Percentiles rank a stretch among this genome's conserved stretches.
phyloP scores from a whole-genome alignment of 2,329 filamentous ascomycete species.

The Phialocephala subalpina region DNA sequence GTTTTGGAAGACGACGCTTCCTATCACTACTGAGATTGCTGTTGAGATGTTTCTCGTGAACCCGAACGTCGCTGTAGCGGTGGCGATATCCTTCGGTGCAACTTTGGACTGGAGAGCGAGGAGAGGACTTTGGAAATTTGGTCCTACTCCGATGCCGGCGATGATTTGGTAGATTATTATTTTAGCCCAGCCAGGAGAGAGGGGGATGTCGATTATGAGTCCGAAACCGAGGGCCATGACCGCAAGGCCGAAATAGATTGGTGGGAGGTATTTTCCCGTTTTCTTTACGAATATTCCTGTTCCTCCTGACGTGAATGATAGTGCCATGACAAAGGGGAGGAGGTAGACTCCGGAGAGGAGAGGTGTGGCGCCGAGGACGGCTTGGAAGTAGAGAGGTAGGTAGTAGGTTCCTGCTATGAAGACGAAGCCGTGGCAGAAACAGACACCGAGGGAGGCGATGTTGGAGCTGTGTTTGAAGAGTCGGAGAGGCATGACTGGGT shows the following conservation, averaged over 20 bases:
- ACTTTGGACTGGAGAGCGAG: slow-evolving; percentile 73
- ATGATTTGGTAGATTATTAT: slow-evolving; percentile 69
- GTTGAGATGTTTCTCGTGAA: slow-evolving; percentile 64
- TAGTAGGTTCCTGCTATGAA: slow-evolving; percentile 36
- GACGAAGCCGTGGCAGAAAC: slow-evolving; percentile 74
- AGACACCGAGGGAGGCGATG: slow-evolving; percentile 69
- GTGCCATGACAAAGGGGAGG: slow-evolving; percentile 72
- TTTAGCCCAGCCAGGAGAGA: slow-evolving; percentile 61
- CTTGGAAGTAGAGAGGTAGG: slow-evolving; percentile 78
- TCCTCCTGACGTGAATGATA: slow-evolving; percentile 68
- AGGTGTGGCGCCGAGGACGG: slow-evolving; percentile 50
- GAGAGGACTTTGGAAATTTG: slow-evolving; percentile 74
- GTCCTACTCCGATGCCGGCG: slow-evolving; percentile 69
- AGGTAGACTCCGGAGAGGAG: slow-evolving; percentile 81
- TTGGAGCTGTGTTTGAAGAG: slow-evolving; percentile 75
- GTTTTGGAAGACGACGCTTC: slow-evolving; percentile 60
- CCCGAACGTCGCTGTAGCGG: slow-evolving; percentile 69
- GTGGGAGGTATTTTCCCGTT: slow-evolving; percentile 70
- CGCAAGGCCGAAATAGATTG: slow-evolving; percentile 65
- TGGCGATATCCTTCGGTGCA: slow-evolving; percentile 69
- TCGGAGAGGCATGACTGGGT: slow-evolving; percentile 76
- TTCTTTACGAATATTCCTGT: slow-evolving; percentile 66
- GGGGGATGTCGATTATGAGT: slow-evolving; percentile 67
- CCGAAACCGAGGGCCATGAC: slow-evolving; percentile 72
- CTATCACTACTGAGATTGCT: slow-evolving; percentile 56